Conservation (phyloP, 2,329 filamentous ascomycete genomes). For the Fusarium sp. region DNA sequence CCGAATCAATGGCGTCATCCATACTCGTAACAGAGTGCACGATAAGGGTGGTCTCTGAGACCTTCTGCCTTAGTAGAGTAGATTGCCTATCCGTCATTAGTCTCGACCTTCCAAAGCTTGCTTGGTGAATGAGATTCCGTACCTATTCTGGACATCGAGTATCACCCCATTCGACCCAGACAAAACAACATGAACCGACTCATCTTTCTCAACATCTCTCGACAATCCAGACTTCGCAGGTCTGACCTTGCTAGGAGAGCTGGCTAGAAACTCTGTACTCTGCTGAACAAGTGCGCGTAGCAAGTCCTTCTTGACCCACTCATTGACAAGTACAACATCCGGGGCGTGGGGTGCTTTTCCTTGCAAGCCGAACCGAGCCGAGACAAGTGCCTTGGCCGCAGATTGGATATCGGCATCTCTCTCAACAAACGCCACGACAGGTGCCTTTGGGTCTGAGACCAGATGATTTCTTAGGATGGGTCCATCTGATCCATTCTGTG, state of each 20-base stretch:
- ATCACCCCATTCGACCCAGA: conserved; percentile 29
- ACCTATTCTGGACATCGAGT: conserved; percentile 29
- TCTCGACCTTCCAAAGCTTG: no score
- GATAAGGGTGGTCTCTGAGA: conserved; percentile 22
- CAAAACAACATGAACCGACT: conserved; percentile 18
- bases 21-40: conserved; percentile 37
- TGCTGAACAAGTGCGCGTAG: conserved; percentile 31
- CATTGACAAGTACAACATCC: conserved; percentile 42
- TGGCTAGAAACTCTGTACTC: conserved; percentile 17
- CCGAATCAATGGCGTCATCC: conserved; percentile 33
- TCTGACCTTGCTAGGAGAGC: neutral
- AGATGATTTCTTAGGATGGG: conserved; percentile 17
- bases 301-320: conserved; percentile 46
- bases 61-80: conserved; percentile 13
- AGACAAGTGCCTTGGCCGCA: conserved; percentile 34
- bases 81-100: neutral
- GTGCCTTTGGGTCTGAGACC: conserved; percentile 15
- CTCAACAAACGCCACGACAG: conserved; percentile 39
- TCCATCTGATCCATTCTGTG: conserved; percentile 14
- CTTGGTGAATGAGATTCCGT: no score
- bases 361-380: conserved; percentile 31
- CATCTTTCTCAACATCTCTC: conserved; percentile 24
- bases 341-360: conserved; percentile 43
- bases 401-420: conserved; percentile 39
- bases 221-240: neutral